A percentile compares a stretch with the other conserved stretches of the same genome.
phyloP scores from a whole-genome alignment of 225 moss, liverwort and hornwort genomes.

The Polytrichum formosum region DNA sequence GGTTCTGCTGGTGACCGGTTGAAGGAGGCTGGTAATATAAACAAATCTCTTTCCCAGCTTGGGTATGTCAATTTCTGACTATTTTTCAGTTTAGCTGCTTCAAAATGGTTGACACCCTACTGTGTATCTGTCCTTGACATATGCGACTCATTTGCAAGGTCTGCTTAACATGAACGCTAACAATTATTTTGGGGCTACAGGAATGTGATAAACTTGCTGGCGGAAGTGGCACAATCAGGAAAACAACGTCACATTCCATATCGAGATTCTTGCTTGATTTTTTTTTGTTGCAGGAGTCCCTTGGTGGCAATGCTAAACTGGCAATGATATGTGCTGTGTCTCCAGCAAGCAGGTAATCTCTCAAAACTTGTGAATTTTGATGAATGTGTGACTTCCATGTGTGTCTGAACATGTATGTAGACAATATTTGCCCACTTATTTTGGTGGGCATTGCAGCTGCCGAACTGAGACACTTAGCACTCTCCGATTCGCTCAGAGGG shows the following conservation, averaged over 20 bases:
- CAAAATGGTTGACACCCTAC: no score
- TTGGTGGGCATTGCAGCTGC: constrained; percentile 47
- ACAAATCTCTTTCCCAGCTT: constrained; percentile 91
- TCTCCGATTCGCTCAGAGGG: constrained; percentile 91
- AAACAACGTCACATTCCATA: constrained; percentile 95
- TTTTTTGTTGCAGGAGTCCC: constrained; percentile 90
- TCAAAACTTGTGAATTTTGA: neutral
- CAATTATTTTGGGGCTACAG: constrained; percentile 14
- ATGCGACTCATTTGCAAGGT: no score
- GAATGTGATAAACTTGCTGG: constrained; percentile 60
- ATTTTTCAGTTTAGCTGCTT: no score
- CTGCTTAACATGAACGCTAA: no score
- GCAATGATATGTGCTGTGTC: constrained; percentile 89
- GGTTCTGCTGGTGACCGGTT: constrained; percentile 94
- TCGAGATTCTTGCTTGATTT: constrained; percentile 91
- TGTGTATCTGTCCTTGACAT: no score
- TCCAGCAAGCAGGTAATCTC: constrained; percentile 80
- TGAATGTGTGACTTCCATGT: neutral
- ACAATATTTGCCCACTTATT: neutral
- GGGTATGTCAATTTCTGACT: constrained; percentile 47
- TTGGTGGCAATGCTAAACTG: constrained; percentile 94
- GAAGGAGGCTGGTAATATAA: constrained; percentile 98
- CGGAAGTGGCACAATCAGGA: constrained; percentile 65
- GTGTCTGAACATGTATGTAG: neutral
- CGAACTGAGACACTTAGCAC: constrained; percentile 93